phyloP scores from a whole-genome alignment of 2,329 filamentous ascomycete species.

The Neodidymelliopsis sp. region DNA sequence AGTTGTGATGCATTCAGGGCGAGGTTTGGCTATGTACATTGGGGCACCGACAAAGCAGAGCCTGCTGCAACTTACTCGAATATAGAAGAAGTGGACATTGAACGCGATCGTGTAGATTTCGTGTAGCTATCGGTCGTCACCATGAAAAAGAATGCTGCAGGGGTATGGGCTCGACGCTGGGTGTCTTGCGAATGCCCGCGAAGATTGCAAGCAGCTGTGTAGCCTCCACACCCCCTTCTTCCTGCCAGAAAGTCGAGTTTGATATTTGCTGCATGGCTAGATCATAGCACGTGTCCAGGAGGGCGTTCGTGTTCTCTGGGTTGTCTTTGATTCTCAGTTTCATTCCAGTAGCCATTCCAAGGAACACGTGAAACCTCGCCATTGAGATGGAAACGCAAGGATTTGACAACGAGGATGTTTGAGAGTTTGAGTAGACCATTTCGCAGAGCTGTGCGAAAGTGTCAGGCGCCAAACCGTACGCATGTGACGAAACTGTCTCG shows the following conservation, averaged over 20 bases:
- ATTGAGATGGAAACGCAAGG: slow-evolving; percentile 37
- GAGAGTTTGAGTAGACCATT: slow-evolving; percentile 41
- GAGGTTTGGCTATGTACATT: not conserved
- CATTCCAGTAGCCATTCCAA: slow-evolving; percentile 48
- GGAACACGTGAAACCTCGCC: slow-evolving; percentile 48
- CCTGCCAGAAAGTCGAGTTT: slow-evolving; percentile 44
- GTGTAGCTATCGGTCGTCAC: slow-evolving; percentile 24
- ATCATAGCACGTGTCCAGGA: slow-evolving; percentile 47
- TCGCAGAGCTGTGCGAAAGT: slow-evolving; percentile 43
- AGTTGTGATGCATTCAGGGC: not conserved
- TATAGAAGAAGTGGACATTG: not conserved
- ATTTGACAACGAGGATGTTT: slow-evolving; percentile 26
- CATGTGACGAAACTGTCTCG: slow-evolving; percentile 33
- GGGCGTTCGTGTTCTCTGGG: slow-evolving; percentile 39
- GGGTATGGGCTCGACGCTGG: slow-evolving; percentile 26
- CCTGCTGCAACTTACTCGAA: not conserved
- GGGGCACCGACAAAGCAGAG: not conserved
- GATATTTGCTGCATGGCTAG: slow-evolving; percentile 46
- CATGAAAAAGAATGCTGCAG: slow-evolving; percentile 44
- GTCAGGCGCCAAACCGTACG: slow-evolving; percentile 34
- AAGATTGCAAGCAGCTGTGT: slow-evolving; percentile 44
- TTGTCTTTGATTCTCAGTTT: slow-evolving; percentile 42
- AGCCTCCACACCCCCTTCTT: slow-evolving; percentile 42
- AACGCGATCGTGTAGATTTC: too few species aligned
- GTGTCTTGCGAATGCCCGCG: slow-evolving; percentile 37